phyloP scores from a whole-genome alignment of 1,284 basidiomycete genomes.

The Fomitopsis palustris region DNA sequence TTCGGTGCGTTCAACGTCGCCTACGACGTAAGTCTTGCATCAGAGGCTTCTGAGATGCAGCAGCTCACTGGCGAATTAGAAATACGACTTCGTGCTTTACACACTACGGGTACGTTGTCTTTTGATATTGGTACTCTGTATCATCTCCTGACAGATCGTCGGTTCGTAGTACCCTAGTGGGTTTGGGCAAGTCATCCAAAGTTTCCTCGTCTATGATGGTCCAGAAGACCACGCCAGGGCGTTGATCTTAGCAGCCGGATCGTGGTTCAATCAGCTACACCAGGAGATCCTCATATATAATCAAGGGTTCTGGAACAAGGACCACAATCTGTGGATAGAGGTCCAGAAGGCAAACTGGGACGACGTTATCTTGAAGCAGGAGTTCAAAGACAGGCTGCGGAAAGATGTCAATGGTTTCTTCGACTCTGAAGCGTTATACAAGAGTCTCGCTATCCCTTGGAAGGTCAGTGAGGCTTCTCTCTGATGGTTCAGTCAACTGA shows the following conservation, averaged over 20 bases:
- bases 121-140: neutral
- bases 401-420: constrained; percentile 81
- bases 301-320: constrained; percentile 64
- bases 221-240: constrained; percentile 49
- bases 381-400: constrained; percentile 63
- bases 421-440: constrained; percentile 65
- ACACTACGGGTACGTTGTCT: constrained; percentile 34
- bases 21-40: constrained; percentile 50
- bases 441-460: constrained; percentile 75
- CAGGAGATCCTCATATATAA: constrained; percentile 78
- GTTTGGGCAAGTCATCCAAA: constrained; percentile 31
- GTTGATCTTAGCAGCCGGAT: constrained; percentile 51
- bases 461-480: constrained; percentile 52
- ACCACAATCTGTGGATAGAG: constrained; percentile 58
- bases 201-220: constrained; percentile 60
- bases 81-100: constrained; percentile 46
- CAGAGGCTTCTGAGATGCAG: neutral
- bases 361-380: constrained; percentile 71
- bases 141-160: neutral
- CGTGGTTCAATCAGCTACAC: constrained; percentile 50
- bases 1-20: constrained; percentile 52
- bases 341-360: constrained; percentile 74
- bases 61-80: constrained; percentile 26
- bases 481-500: neutral
- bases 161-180: constrained; percentile 41